Percentiles rank a stretch among this genome's conserved stretches.
phyloP scores from a whole-genome alignment of 306 rosid species.

The Coriaria nepalensis region DNA sequence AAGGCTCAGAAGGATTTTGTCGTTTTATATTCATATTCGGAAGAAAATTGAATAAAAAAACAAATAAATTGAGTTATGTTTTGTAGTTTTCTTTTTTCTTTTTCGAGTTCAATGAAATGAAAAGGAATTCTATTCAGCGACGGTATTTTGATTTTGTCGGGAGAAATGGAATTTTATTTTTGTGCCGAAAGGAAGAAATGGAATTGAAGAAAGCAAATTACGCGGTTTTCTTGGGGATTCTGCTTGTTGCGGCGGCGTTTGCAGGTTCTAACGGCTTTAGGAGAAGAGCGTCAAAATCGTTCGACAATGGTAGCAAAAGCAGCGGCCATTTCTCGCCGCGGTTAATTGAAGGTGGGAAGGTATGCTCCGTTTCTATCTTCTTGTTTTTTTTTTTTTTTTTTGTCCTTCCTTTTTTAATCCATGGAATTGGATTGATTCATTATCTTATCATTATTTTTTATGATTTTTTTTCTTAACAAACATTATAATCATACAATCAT shows the following conservation, averaged over 20 bases:
- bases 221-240: slow-evolving; percentile 40
- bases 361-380: slow-evolving; percentile 11
- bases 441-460: too few relatives aligned
- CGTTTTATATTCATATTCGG: too few relatives aligned
- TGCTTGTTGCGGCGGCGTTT: slow-evolving; percentile 55
- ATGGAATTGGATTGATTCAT: too few relatives aligned
- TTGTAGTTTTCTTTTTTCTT: slow-evolving; percentile 3
- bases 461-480: neutral
- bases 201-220: slow-evolving; percentile 36
- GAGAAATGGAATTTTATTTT: slow-evolving; percentile 50
- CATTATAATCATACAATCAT: too few relatives aligned
- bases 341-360: slow-evolving; percentile 28
- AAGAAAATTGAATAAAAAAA: too few relatives aligned
- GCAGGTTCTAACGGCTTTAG: slow-evolving; percentile 48
- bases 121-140: slow-evolving; percentile 23
- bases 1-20: too few relatives aligned
- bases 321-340: slow-evolving; percentile 1
- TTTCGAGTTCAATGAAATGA: slow-evolving; percentile 61
- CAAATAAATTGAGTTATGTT: slow-evolving; percentile 11
- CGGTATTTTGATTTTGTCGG: slow-evolving; percentile 21
- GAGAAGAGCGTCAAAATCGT: slow-evolving; percentile 25
- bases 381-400: slow-evolving; percentile 1
- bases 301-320: slow-evolving; percentile 8
- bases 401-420: neutral
- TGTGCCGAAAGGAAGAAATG: too few relatives aligned